These are phyloP conservation scores for Primulina tabacum DNA, from an alignment of 257 asterid species.

Conservation along the genomic window DNA sequence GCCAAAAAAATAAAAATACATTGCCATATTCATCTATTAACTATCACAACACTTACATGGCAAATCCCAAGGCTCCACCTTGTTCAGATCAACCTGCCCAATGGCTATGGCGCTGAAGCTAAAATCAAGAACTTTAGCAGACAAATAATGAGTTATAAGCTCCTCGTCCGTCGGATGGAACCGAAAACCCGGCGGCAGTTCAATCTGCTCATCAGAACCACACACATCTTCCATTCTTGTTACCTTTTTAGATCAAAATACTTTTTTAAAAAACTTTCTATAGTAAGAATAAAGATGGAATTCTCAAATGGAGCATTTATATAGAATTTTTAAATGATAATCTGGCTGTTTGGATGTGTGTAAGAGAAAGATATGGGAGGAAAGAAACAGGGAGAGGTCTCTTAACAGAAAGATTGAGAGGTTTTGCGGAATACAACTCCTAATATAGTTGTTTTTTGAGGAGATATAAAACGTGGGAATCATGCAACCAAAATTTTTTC, in stretches of 20 bases:
- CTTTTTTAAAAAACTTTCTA: too few relatives aligned
- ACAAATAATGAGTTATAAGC: constrained; percentile 60
- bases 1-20: not conserved
- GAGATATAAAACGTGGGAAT: constrained; percentile 47
- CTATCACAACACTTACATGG: constrained; percentile 51
- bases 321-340: constrained; percentile 21
- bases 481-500: constrained; percentile 28
- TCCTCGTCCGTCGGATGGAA: constrained; percentile 80
- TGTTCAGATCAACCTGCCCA: constrained; percentile 74
- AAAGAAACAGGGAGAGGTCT: constrained; percentile 16
- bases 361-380: constrained; percentile 19
- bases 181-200: constrained; percentile 72
- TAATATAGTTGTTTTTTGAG: constrained; percentile 37
- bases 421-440: constrained; percentile 39
- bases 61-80: constrained; percentile 86
- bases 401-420: constrained; percentile 38
- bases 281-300: constrained; percentile 14
- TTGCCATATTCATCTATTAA: not conserved
- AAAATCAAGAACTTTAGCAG: constrained; percentile 43
- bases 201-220: constrained; percentile 36
- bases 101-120: constrained; percentile 41
- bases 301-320: constrained; percentile 22
- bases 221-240: constrained; percentile 29
- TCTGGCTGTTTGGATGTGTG: constrained; percentile 14
- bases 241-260: not conserved